Evolutionary conservation across 2,329 filamentous ascomycete species (phyloP), one percentile per base, ranked within the genome.

Genomic region (Hymenoscyphus fructigenus): DNA sequence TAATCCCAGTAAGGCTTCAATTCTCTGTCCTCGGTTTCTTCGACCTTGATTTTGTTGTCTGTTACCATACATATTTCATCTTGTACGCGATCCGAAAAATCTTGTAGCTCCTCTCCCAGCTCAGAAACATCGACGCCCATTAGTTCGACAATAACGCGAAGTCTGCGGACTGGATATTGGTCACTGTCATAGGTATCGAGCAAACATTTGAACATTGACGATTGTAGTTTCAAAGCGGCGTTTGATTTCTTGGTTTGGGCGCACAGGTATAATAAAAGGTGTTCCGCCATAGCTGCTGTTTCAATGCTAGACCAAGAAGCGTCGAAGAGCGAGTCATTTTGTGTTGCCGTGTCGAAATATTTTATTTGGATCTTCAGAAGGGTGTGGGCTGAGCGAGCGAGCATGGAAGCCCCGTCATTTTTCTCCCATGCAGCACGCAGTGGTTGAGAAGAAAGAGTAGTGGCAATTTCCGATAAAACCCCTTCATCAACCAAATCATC

Each of bases 401-500:
- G 78, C 2, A 80, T 77, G 60, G 81, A 78, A 1, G 83, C 77
- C 61, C 84, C 81, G 10, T 83, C 79, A 34, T 78, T 80, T 10
- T 77, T 74, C n/a, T 77, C 76, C 84, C 88, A 90, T 1, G 85
- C 82, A 4, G 79, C 72, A 1, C 75, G 73, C 0, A 88, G 78
- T 0, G 89, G 80, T 57, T 80, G 78, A 1, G 76, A 81, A 1
- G 80, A 75, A 5, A 89, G 79, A 2, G 77, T 76, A 5, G 78
- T 70, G 0, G 83, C 82, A n/a, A 91, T 81, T 1, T 77, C 74
- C n/a, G 79, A 75, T 29, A 91, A 76, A 1, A 83, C 79, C 2
- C 85, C 86, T 47, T 85, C 82, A 29, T 85, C 82, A 5, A 91
- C 80, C 70, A 90, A 81, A 61, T 83, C 83, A 17, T 84, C 82